Percentiles rank a stretch among this genome's conserved stretches.
Evolutionary conservation across 2,329 filamentous ascomycete species (phyloP).

Genomic region (Scleromitrula shiraiana): DNA sequence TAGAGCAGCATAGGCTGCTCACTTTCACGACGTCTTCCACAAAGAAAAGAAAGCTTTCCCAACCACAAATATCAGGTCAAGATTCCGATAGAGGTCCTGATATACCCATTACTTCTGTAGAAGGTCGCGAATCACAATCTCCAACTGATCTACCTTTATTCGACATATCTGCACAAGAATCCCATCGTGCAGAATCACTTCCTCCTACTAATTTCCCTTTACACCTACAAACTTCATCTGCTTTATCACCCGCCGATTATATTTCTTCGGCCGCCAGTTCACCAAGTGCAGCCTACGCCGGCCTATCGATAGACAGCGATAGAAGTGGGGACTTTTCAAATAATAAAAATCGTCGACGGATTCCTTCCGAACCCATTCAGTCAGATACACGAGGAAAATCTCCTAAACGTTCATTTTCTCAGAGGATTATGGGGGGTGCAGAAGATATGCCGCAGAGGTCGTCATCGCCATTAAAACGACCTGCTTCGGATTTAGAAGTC

Average conservation of each 20-base stretch:
- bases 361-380: conserved; percentile 30
- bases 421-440: conserved; percentile 53
- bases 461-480: conserved; percentile 56
- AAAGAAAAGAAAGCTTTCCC: conserved; percentile 64
- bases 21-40: conserved; percentile 63
- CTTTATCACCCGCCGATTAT: conserved; percentile 41
- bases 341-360: conserved; percentile 23
- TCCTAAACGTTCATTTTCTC: conserved; percentile 38
- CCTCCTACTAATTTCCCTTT: conserved; percentile 41
- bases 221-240: conserved; percentile 37
- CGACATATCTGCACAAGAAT: conserved; percentile 20
- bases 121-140: conserved; percentile 36
- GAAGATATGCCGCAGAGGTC: conserved; percentile 50
- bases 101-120: conserved; percentile 26
- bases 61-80: conserved; percentile 20
- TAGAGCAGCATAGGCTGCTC: conserved; percentile 48
- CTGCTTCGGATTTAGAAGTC: conserved; percentile 38
- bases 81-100: conserved; percentile 23
- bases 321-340: conserved; percentile 32
- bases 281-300: conserved; percentile 48
- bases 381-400: conserved; percentile 37
- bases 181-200: conserved; percentile 27
- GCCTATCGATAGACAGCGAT: conserved; percentile 49
- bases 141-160: conserved; percentile 38
- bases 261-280: conserved; percentile 50